Base-by-base conservation (phyloP, 192 early-diverging fungal genomes). In the Mortierella antarctica region DNA sequence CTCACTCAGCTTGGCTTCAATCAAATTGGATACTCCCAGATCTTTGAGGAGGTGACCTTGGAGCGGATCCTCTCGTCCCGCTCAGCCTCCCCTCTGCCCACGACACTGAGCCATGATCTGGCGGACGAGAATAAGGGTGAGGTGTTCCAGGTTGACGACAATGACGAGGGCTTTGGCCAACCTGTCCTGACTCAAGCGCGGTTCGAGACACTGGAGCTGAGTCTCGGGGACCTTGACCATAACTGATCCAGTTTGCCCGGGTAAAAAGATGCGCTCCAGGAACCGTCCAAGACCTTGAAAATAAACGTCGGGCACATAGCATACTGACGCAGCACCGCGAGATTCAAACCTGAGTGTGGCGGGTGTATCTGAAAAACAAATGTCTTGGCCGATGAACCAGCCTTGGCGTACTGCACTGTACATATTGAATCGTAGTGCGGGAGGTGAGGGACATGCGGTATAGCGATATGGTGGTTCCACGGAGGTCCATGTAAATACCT, bases 1-100 rank as follows among this genome's bases (percentile, higher is more conserved):
- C 71, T 70, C 47, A 63, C 80, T 13, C 83, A 85, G 42, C 84
- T 95, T 11, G 89, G 85, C 0, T 95, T 92, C 72, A 69, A 77
- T 11, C 73, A 90, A 51, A 83, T 86, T 11, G 61, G 82, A 0
- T 71, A 57, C 41, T 90, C 88, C 5, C 81, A 90, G 41, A 78
- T 90, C 46, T 95, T 95, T 76, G 73, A 89, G 61, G 91, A 95
- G 76, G 84, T 88, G 17, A 93, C 91, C 47, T 42, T 95, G 50
- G 91, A 89, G 47, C n/a, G 62, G 18, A 46, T 44, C 6, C 31
- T 72, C 59, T 47, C 72, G 5, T 8, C n/a, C 45, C 47, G n/a
- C 5, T 10, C 10, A 9, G 7, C 63, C 13, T n/a, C 51, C 39
- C 18, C 31, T 56, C n/a, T 13, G 7, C 53, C 53, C 18, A 20